Base-by-base conservation (phyloP, 2,329 filamentous ascomycete species). In the Dothistroma septosporum region DNA sequence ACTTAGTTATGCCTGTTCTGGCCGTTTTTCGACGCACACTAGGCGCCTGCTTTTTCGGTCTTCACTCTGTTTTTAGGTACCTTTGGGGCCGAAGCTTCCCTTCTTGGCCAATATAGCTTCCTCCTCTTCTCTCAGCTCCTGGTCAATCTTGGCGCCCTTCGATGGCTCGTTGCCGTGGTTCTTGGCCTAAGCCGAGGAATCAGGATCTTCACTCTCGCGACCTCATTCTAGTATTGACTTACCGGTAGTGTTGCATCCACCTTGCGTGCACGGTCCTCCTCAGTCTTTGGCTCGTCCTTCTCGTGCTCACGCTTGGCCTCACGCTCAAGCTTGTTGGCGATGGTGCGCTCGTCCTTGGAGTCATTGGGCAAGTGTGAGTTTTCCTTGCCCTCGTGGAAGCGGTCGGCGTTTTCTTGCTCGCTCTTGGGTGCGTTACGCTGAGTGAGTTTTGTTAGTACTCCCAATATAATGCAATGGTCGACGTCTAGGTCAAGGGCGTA, bases 91-190 rank as follows among this genome's bases (percentile, higher is more conserved):
- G 53, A 72, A 76, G 53, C 61, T 54, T 24, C 85, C 83, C 80
- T 89, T 90, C 73, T 80, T 82, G 76, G 79, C 82, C 63, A 91
- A 70, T 57, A 82, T 76, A 66, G 82, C 84, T 70, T 89, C 83
- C 61, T 92, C 89, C 69, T 91, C 88, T 4, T 84, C 83, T 70
- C 83, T 78, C 52, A 92, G 67, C 75, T 89, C 73, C 60, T 88
- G 83, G 73, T 92, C 89, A 60, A 91, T 82, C 80, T 88, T 83
- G 24, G 88, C 89, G 19, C 89, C 88, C 70, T 80, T 84, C 21
- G 85, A 88, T 1, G 88, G 89, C 76, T 91, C 82, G 72, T 91
- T 91, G 62, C 88, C 88, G 71, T 92, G 88, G 65, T 80, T 72
- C 67, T 77, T 83, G 58, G 88, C 88, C 84, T 76, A 46, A n/a